Conservation (phyloP, 2,329 filamentous ascomycete species). For the Penicillium digitatum region DNA sequence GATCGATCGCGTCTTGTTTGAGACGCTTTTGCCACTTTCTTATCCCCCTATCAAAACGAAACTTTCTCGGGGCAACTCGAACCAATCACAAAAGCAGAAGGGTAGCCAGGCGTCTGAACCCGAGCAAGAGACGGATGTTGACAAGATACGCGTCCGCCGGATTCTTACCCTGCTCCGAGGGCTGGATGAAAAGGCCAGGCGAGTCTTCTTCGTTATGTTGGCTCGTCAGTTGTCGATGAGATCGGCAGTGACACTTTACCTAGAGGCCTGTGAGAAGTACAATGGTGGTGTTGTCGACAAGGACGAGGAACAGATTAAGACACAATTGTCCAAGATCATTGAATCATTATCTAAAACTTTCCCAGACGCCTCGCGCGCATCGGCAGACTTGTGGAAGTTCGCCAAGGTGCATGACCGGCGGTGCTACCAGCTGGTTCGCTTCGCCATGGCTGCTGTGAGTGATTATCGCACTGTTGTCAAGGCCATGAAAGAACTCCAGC, state of each 20-base stretch:
- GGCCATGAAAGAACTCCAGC: slow-evolving; percentile 83
- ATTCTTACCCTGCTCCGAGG: slow-evolving; percentile 77
- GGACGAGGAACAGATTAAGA: slow-evolving; percentile 63
- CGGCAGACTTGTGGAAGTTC: slow-evolving; percentile 80
- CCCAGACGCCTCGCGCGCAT: slow-evolving; percentile 68
- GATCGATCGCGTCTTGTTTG: slow-evolving; percentile 79
- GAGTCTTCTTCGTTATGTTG: slow-evolving; percentile 84
- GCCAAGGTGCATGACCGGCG: slow-evolving; percentile 87
- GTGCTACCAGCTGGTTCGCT: slow-evolving; percentile 82
- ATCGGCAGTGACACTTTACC: slow-evolving; percentile 68
- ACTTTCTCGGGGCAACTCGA: slow-evolving; percentile 44
- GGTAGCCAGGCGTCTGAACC: slow-evolving; percentile 34
- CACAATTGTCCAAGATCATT: slow-evolving; percentile 67
- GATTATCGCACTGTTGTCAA: slow-evolving; percentile 90
- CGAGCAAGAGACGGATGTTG: slow-evolving; percentile 41
- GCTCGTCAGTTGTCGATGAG: slow-evolving; percentile 70
- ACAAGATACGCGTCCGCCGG: slow-evolving; percentile 73
- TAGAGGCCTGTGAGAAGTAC: slow-evolving; percentile 81
- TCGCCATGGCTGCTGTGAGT: slow-evolving; percentile 75
- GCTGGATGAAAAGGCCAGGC: slow-evolving; percentile 72
- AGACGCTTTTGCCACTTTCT: slow-evolving; percentile 81
- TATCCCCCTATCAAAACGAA: slow-evolving; percentile 69
- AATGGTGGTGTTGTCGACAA: slow-evolving; percentile 78
- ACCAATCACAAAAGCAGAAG: slow-evolving; percentile 55
- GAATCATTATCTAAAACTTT: slow-evolving; percentile 69